These are phyloP conservation scores for Diaporthe australafricana DNA, from an alignment of 2,329 filamentous ascomycete genomes.

Conservation along the genomic window DNA sequence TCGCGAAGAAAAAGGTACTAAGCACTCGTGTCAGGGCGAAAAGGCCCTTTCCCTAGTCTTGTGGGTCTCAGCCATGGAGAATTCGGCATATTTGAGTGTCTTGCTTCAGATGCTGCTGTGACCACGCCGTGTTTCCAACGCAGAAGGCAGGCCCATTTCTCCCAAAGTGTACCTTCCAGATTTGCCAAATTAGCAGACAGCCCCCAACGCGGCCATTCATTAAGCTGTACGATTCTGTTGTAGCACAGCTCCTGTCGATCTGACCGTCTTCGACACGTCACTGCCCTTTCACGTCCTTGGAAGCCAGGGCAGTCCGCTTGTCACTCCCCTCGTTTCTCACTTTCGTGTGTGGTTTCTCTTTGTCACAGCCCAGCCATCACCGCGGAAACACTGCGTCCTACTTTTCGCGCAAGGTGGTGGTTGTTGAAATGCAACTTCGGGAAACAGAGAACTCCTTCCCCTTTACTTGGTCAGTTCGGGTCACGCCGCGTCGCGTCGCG, in stretches of 20 bases:
- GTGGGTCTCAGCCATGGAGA: slow-evolving; percentile 11
- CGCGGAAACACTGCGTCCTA: neutral
- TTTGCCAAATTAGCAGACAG: neutral
- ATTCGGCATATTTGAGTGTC: slow-evolving; percentile 3
- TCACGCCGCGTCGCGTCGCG: neutral
- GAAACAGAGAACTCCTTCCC: neutral
- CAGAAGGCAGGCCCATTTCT: neutral
- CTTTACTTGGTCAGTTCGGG: neutral
- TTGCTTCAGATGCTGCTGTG: neutral
- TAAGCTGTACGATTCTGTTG: too few relatives aligned
- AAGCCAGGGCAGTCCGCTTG: neutral
- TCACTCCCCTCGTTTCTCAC: neutral
- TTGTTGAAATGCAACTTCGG: neutral
- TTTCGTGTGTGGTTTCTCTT: neutral
- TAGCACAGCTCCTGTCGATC: neutral
- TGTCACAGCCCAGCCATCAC: neutral
- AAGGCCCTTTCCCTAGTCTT: too few relatives aligned
- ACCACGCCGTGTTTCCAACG: neutral
- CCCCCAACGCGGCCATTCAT: too few relatives aligned
- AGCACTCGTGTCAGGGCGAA: too few relatives aligned
- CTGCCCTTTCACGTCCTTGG: neutral
- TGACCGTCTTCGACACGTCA: neutral
- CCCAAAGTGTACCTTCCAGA: neutral
- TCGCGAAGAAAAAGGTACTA: too few relatives aligned
- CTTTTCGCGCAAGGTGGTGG: too few relatives aligned